These are phyloP conservation scores for Colletotrichum tofieldiae DNA, from an alignment of 2,329 filamentous ascomycete genomes.

Conservation along the genomic window DNA sequence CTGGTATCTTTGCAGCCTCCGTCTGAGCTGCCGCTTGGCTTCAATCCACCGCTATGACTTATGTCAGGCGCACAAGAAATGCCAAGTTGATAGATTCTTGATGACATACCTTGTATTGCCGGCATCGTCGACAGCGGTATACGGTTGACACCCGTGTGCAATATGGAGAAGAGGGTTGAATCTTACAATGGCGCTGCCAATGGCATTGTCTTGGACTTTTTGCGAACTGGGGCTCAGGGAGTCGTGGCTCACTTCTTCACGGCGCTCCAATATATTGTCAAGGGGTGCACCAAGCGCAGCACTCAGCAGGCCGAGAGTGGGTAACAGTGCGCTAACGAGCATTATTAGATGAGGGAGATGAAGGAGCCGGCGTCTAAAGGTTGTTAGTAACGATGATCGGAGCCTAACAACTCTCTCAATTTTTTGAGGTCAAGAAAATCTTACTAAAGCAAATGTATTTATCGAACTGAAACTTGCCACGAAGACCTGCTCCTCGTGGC, in stretches of 20 bases:
- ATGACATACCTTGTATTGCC: constrained; percentile 19
- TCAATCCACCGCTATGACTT: constrained; percentile 53
- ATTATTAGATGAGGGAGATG: neutral
- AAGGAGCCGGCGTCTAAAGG: neutral
- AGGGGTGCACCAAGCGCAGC: neutral
- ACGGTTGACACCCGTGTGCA: constrained; percentile 30
- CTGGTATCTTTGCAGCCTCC: constrained; percentile 52
- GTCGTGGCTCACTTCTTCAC: constrained; percentile 8
- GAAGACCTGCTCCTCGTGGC: constrained; percentile 10
- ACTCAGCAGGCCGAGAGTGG: constrained; percentile 4
- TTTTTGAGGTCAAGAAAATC: neutral
- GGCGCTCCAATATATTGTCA: neutral
- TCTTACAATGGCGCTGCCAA: constrained; percentile 21
- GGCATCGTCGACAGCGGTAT: constrained; percentile 22
- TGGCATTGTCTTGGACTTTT: constrained; percentile 15
- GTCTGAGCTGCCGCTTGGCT: constrained; percentile 49
- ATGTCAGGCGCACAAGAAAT: neutral
- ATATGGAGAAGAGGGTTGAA: constrained; percentile 39
- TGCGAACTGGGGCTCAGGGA: constrained; percentile 4
- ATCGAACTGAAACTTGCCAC: neutral
- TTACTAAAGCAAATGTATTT: neutral
- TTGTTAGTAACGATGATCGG: neutral
- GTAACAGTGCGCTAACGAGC: neutral
- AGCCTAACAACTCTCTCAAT: too few species aligned
- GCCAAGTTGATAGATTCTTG: too few species aligned